These are phyloP conservation scores for Penicillium sp. DNA, from an alignment of 2,329 filamentous ascomycete species.

Conservation along the genomic window DNA sequence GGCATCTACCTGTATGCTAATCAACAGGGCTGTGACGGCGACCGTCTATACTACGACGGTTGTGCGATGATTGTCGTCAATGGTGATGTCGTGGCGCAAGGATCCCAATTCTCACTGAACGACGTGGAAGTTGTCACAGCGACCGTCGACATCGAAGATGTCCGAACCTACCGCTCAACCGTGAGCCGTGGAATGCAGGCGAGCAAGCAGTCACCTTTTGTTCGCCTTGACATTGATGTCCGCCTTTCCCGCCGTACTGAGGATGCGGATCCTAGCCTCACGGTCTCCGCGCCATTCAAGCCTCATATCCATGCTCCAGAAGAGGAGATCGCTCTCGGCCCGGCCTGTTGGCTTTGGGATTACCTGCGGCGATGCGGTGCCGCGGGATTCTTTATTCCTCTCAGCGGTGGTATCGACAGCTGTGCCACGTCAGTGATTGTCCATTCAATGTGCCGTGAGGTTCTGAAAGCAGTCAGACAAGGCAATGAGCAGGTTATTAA, in stretches of 20 bases:
- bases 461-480: conserved; percentile 35
- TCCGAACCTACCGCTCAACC: conserved; percentile 31
- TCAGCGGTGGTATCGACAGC: conserved; percentile 43
- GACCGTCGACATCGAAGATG: conserved; percentile 69
- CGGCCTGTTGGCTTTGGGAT: conserved; percentile 64
- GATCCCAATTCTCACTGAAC: conserved; percentile 63
- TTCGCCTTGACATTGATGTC: conserved; percentile 40
- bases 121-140: conserved; percentile 67
- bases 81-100: conserved; percentile 64
- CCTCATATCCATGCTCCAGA: conserved; percentile 61
- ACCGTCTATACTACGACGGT: conserved; percentile 63
- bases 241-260: conserved; percentile 35
- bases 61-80: conserved; percentile 64
- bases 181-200: conserved; percentile 37
- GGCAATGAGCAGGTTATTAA: conserved; percentile 52
- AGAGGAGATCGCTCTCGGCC: conserved; percentile 65
- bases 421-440: conserved; percentile 42
- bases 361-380: conserved; percentile 40
- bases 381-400: conserved; percentile 41
- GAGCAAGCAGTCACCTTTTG: conserved; percentile 30
- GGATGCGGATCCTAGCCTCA: conserved; percentile 47
- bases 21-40: conserved; percentile 59
- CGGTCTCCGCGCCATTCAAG: conserved; percentile 47
- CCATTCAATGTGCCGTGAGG: conserved; percentile 40
- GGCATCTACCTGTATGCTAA: conserved; percentile 62